Evolutionary conservation across 2,329 filamentous ascomycete species (phyloP), one percentile per base, ranked within the genome.

Genomic region (Dactylella cylindrospora): DNA sequence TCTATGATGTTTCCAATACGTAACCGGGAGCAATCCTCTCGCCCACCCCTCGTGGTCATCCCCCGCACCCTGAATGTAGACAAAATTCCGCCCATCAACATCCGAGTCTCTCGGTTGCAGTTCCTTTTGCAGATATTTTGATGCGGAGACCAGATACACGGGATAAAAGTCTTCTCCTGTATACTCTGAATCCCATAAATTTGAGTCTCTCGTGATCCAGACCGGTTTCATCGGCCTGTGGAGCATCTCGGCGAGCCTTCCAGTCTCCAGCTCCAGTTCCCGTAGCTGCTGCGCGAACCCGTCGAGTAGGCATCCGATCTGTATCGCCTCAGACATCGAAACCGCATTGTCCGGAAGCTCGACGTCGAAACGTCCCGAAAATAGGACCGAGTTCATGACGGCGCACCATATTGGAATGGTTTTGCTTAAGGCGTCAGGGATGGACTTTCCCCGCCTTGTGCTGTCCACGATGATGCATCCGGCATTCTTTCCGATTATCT

Each of bases 1-100:
- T 0, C 80, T 75, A 33, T 75, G 76, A 67, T 95, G 77, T 1
- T 73, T 73, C 93, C 93, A 98, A 73, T 95, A 98, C 0, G 91
- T 65, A 0, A 76, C 71, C 0, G 91, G 82, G 0, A 87, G 93
- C 12, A 97, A 79, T 0, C 88, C 67, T 26, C 80, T 76, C 1
- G 90, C 85, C 93, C 93, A 98, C 67, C 88, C 88, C 76, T 98
- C 93, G 9, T 86, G 88, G 71, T 98, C 93, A 72, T 98, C 93
- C 1, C 86, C 93, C 0, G 91, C 91, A 44, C 93, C 93, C 73
- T 97, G 93, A 59, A 98, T 85, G 70, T 98, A 98, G 4, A 84
- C 84, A 2, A 80, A 81, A 70, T 85, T 83, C 67, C 81, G 77
- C 71, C 91, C 88, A 2, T 80, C 82, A 9, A 83, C 85, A 1